A percentile compares a stretch with the other conserved stretches of the same genome.
Evolutionary conservation across 2,329 filamentous ascomycete species (phyloP).

Genomic region (Epichloe glyceriae): DNA sequence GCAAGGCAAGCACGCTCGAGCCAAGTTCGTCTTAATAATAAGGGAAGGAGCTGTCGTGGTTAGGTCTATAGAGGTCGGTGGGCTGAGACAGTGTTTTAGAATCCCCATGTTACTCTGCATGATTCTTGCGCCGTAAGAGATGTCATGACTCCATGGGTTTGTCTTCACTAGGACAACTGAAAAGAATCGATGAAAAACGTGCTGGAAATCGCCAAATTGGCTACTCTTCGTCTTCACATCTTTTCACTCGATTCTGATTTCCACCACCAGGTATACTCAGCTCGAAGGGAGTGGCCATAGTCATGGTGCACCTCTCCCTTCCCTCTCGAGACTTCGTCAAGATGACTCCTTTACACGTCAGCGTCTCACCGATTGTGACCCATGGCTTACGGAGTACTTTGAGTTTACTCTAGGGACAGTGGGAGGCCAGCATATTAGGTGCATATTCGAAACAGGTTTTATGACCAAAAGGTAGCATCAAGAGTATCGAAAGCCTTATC

Average conservation of each 20-base stretch:
- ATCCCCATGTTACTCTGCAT: not conserved
- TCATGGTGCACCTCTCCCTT: too few relatives aligned
- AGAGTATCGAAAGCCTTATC: not conserved
- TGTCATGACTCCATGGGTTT: not conserved
- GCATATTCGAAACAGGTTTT: not conserved
- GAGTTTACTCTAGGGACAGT: not conserved
- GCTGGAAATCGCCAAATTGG: not conserved
- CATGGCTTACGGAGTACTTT: too few relatives aligned
- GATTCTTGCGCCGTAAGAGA: not conserved
- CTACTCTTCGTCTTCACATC: not conserved
- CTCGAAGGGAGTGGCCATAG: not conserved
- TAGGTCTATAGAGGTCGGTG: not conserved
- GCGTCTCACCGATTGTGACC: not conserved
- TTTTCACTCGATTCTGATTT: not conserved
- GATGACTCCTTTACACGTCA: not conserved
- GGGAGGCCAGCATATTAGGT: not conserved
- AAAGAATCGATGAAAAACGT: too few relatives aligned
- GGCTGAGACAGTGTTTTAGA: conserved; percentile 4
- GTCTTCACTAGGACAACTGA: not conserved
- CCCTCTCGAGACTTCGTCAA: too few relatives aligned
- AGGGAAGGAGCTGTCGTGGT: not conserved
- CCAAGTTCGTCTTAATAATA: conserved; percentile 3
- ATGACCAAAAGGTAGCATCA: not conserved
- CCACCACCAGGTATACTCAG: not conserved
- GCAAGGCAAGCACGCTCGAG: conserved; percentile 3